These are phyloP conservation scores for Silene noctiflora DNA, from an alignment of 179 eudicot genomes.

Conservation along the genomic window DNA sequence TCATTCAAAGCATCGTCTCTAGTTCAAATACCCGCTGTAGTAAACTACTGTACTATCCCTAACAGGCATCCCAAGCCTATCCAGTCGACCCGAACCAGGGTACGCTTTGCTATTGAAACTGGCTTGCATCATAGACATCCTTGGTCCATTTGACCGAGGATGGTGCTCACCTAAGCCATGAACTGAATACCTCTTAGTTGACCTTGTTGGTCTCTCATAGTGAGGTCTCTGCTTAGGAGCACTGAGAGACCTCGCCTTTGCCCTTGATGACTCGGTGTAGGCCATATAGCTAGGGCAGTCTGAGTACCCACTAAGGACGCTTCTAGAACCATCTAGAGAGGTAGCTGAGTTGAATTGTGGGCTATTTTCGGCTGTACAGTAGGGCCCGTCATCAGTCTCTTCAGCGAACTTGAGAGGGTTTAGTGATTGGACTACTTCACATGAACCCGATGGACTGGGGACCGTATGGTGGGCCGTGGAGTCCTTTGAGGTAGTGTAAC, in stretches of 20 bases:
- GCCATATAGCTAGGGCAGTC: constrained; percentile 69
- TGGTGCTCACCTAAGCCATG: constrained; percentile 15
- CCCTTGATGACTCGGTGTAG: constrained; percentile 54
- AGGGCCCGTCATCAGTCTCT: constrained; percentile 37
- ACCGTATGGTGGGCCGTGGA: constrained; percentile 46
- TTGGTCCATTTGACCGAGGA: constrained; percentile 31
- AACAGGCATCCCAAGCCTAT: constrained; percentile 63
- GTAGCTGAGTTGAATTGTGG: constrained; percentile 35
- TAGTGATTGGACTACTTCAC: constrained; percentile 36
- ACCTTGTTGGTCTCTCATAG: constrained; percentile 45
- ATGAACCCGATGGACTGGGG: constrained; percentile 44
- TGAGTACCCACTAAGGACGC: constrained; percentile 47
- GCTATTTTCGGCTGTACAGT: constrained; percentile 58
- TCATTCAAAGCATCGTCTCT: constrained; percentile 5
- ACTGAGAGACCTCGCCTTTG: constrained; percentile 60
- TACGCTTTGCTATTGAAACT: constrained; percentile 59
- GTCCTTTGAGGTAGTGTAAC: constrained; percentile 65
- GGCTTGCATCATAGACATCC: constrained; percentile 43
- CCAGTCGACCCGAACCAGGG: constrained; percentile 66
- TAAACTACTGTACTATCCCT: constrained; percentile 37
- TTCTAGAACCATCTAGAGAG: constrained; percentile 37
- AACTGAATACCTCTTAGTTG: constrained; percentile 55
- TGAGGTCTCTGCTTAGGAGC: constrained; percentile 69
- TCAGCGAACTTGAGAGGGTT: constrained; percentile 34
- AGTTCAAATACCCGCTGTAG: constrained; percentile 46